Conservation (phyloP, 2,329 filamentous ascomycete species). For the Daldinia sp. region DNA sequence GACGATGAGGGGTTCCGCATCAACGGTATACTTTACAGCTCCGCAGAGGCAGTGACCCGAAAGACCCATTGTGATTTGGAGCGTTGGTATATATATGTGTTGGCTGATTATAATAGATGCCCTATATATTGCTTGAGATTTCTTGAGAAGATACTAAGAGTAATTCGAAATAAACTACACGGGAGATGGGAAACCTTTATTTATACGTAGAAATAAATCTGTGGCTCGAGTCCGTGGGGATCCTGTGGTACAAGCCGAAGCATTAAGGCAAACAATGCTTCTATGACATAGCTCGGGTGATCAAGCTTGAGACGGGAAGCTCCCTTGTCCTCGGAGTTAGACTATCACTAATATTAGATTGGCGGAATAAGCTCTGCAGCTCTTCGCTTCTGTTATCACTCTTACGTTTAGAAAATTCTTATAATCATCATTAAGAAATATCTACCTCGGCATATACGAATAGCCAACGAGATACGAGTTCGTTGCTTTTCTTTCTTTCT, state of each 20-base stretch:
- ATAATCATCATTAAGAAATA: constrained; percentile 17
- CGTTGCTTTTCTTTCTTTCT: constrained; percentile 8
- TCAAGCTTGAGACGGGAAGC: constrained; percentile 23
- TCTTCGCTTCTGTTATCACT: constrained; percentile 29
- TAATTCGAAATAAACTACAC: constrained; percentile 4
- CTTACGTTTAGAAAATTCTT: constrained; percentile 25
- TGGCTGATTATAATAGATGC: not conserved
- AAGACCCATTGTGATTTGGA: constrained; percentile 67
- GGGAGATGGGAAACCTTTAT: constrained; percentile 25
- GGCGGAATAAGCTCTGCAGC: not conserved
- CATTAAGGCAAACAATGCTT: constrained; percentile 16
- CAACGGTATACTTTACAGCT: constrained; percentile 75
- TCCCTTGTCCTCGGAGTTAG: constrained; percentile 9
- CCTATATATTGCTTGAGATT: too few relatives aligned
- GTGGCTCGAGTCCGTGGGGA: constrained; percentile 18
- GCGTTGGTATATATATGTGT: constrained; percentile 13
- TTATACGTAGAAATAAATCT: constrained; percentile 19
- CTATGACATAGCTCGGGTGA: constrained; percentile 40
- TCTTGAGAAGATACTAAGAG: constrained; percentile 2
- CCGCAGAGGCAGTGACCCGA: constrained; percentile 79
- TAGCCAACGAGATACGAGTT: constrained; percentile 17
- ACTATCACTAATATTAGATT: not conserved
- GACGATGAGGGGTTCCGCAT: constrained; percentile 54
- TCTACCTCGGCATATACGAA: not conserved
- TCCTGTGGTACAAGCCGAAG: constrained; percentile 12